Evolutionary conservation across 805 yeast genomes (phyloP), one percentile per base, ranked within the genome.

Genomic region (Clavispora vitiphila): DNA sequence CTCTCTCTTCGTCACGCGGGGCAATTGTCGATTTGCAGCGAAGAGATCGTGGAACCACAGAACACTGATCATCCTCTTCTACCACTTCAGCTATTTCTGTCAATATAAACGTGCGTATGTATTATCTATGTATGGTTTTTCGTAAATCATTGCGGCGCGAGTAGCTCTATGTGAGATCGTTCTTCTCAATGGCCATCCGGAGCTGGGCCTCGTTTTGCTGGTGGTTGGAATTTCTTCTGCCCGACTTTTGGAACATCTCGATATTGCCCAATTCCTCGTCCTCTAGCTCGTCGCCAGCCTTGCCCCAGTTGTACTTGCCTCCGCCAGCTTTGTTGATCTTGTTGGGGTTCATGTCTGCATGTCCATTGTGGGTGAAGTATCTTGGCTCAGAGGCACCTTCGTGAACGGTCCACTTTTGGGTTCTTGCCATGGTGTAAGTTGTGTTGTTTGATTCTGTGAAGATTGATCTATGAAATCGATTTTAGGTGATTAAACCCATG

Each of bases 291-390:
- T 86, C 95, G 23, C 89, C 91, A 8, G 80, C 74, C 45, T 71
- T 67, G 34, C 97, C 97, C 96, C 96, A 87, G 57, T 88, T 88
- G 50, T 81, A 83, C 54, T 79, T 81, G 36, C 97, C 97, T 25
- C 83, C 83, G 38, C 97, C 97, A 44, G 75, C 74, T 60, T 86
- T 87, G 76, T 87, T 87, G 42, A 84, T 77, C 55, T 79, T 77
- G 57, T 79, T 80, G 41, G 96, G 96, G 48, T 82, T 79, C 40
- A 78, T 74, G 53, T 83, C 81, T 46, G 62, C 62, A 56, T 75
- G 74, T 15, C 95, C 95, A 54, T 77, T 76, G 59, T 83, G 90
- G 42, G 90, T 83, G 62, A 88, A 89, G 77, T 77, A 87, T 58
- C 77, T 81, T 40, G 88, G 77, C 44, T 76, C 75, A 32, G 76